Evolutionary conservation across 148 eudicot species (phyloP).

Genomic region (Suaeda aralocaspica): DNA sequence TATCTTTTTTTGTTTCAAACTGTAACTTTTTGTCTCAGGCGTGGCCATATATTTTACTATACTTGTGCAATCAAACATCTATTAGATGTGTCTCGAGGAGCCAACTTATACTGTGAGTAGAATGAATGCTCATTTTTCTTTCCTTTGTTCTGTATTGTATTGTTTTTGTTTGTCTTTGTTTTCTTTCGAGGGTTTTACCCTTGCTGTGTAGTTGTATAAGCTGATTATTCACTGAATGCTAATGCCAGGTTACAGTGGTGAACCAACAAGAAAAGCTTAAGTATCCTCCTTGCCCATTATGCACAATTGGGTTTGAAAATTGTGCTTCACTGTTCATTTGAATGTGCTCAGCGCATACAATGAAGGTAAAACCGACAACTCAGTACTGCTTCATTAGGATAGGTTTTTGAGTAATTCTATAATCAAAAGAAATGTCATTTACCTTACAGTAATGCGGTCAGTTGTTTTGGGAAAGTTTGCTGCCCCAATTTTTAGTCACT

Average conservation of each 20-base stretch:
- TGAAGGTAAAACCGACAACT: conserved; percentile 57
- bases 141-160: neutral
- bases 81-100: conserved; percentile 93
- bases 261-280: conserved; percentile 73
- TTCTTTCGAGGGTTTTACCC: too few relatives aligned
- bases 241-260: conserved; percentile 67
- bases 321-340: conserved; percentile 93
- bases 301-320: conserved; percentile 83
- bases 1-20: conserved; percentile 30
- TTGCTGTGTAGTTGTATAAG: conserved; percentile 2
- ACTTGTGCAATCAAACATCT: conserved; percentile 71
- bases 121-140: neutral
- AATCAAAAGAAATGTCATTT: neutral
- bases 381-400: conserved; percentile 4
- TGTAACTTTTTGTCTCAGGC: conserved; percentile 50
- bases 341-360: conserved; percentile 87
- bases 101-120: conserved; percentile 83
- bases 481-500: neutral
- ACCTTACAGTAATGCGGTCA: conserved; percentile 66
- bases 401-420: neutral
- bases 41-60: conserved; percentile 85
- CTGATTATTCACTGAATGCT: conserved; percentile 18
- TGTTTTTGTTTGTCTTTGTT: too few relatives aligned
- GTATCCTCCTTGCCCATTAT: too few relatives aligned
- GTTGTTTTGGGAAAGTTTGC: neutral